Evolutionary conservation across 1,284 basidiomycete species (phyloP), one percentile per base, ranked within the genome.

Genomic region (Cryptococcus wingfieldii): DNA sequence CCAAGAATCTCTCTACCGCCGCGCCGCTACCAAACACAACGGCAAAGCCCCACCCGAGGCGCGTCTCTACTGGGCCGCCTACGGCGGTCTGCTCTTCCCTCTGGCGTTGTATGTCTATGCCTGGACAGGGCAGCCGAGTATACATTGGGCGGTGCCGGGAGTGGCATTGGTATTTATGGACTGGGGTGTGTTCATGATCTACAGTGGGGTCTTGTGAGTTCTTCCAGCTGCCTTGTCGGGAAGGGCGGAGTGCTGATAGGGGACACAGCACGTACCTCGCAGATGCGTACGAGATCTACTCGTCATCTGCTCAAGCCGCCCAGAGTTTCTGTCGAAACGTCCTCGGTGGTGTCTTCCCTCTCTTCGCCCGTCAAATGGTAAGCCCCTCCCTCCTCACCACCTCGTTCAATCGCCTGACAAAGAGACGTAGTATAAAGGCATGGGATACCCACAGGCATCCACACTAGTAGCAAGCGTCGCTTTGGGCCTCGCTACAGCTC

Each of bases 41-140:
- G 78, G 78, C 6, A 68, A 71, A 27, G 75, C 79, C 0, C 66
- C 70, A 0, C 79, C 80, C 4, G 80, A 81, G 65, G 78, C 77
- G 5, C 60, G 80, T 5, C 68, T 81, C 8, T 80, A 80, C 64
- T 72, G 69, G 50, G 67, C 71, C 3, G 70, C 72, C 0, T 60
- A 69, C 13, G 77, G 75, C 10, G 73, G 69, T 0, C 50, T 77
- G 23, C 57, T 72, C 51, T 78, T 77, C 61, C 67, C 74, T 0
- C 39, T 70, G 9, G 54, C 60, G 10, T 51, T 64, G 51, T 68
- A 64, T 59, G 61, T 63, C 19, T 77, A 61, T 42, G 76, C 69
- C 5, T 76, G 77, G 74, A 75, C 74, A 1, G 72, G 69, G 12
- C 37, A 56, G 56, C 66, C 72, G 8, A 42, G 50, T 8, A 42